These are phyloP conservation scores for Termitomyces sp. DNA, from an alignment of 768 basidiomycete genomes.

Conservation along the genomic window DNA sequence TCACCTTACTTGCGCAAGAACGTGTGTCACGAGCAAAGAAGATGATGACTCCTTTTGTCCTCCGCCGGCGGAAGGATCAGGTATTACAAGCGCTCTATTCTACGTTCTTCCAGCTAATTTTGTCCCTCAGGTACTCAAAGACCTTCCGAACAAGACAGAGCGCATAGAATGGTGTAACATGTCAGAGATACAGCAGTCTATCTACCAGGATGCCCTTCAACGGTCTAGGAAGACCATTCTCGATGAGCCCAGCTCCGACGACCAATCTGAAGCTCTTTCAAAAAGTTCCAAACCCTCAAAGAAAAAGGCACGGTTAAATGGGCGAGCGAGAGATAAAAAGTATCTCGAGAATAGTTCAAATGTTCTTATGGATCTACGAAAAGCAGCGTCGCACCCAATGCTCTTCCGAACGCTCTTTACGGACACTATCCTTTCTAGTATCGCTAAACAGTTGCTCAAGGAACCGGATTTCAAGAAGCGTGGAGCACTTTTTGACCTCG, in stretches of 20 bases:
- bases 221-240: constrained; percentile 79
- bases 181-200: constrained; percentile 73
- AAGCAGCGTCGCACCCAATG: constrained; percentile 96
- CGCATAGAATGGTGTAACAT: constrained; percentile 94
- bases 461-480: constrained; percentile 90
- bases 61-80: constrained; percentile 95
- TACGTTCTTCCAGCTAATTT: background rate
- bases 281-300: constrained; percentile 26
- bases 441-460: constrained; percentile 81
- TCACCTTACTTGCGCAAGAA: constrained; percentile 84
- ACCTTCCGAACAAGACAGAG: constrained; percentile 89
- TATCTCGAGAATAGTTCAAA: constrained; percentile 84
- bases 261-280: constrained; percentile 17
- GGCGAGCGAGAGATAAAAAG: constrained; percentile 53
- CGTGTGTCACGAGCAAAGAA: constrained; percentile 94
- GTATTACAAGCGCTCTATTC: constrained; percentile 24
- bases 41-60: constrained; percentile 99
- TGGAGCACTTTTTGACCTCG: constrained; percentile 72
- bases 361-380: constrained; percentile 95
- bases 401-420: constrained; percentile 85
- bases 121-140: constrained; percentile 69
- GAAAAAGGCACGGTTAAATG: constrained; percentile 40
- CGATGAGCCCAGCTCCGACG: constrained; percentile 32
- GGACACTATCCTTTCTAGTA: constrained; percentile 64
- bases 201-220: constrained; percentile 83